Evolutionary conservation across 495 filamentous ascomycete genomes (phyloP), one percentile per base, ranked within the genome.

Genomic region (Talaromyces ruber): DNA sequence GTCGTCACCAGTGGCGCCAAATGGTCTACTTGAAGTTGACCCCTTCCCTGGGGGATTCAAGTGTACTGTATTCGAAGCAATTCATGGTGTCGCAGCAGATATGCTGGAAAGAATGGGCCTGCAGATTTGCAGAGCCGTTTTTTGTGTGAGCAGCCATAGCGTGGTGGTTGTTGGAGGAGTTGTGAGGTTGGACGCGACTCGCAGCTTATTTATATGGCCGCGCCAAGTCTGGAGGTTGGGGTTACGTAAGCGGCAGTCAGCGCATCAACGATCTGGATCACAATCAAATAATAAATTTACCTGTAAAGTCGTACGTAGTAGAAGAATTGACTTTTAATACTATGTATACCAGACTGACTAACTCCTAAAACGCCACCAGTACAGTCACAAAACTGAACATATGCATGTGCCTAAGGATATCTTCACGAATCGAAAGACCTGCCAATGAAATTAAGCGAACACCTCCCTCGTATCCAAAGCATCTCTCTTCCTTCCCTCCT

Each of bases 1-100:
- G 62, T 63, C 64, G 62, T 70, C 63, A 59, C 61, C 22, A 47
- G 62, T 63, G 61, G 61, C 51, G 22, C 22, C 21, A 30, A 47
- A 63, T 61, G 53, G 60, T 57, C 58, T 74, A 89, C 76, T 79
- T 77, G 59, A 71, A 69, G 64, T 71, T 69, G 66, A 89, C 89
- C 88, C 88, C 88, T 69, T 70, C 85, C 69, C 86, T 90, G 88
- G 88, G 90, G 87, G 82, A 88, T 84, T 86, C 70, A 64, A 76
- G 45, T 24, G 25, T 60, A 24, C 45, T 28, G 16, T 14, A 52
- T 29, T 50, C 62, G 64, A 63, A 63, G 54, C 66, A 61, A 50
- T 50, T 60, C 59, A 60, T 60, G 24, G 59, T 30, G 25, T 45
- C 25, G 16, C 30, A 50, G 39, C 22, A 26, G 26, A 24, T 51